Conservation (phyloP, 2,329 filamentous ascomycete species). For the Microcyclosporella mali region DNA sequence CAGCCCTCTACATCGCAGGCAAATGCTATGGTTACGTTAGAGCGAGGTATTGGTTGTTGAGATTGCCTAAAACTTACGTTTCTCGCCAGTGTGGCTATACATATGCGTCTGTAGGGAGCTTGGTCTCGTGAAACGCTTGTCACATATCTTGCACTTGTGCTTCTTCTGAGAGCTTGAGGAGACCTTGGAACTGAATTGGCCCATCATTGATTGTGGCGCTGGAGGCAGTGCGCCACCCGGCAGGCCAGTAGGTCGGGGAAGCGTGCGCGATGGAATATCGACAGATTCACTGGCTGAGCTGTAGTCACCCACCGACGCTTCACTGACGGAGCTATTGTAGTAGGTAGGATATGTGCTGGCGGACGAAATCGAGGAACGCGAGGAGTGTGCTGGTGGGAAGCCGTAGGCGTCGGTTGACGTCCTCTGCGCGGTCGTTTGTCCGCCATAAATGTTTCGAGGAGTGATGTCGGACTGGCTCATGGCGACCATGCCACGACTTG, state of each 20-base stretch:
- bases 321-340: slow-evolving; percentile 73
- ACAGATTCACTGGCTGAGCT: slow-evolving; percentile 84
- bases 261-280: slow-evolving; percentile 73
- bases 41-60: slow-evolving; percentile 5
- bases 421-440: slow-evolving; percentile 51
- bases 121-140: slow-evolving; percentile 92
- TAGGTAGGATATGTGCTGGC: slow-evolving; percentile 74
- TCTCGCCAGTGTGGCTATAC: slow-evolving; percentile 97
- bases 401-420: slow-evolving; percentile 82
- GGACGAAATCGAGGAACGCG: slow-evolving; percentile 83
- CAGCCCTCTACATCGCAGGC: slow-evolving; percentile 92
- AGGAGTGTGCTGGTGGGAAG: slow-evolving; percentile 78
- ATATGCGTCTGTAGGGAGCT: slow-evolving; percentile 95
- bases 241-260: slow-evolving; percentile 69
- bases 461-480: slow-evolving; percentile 83
- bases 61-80: slow-evolving; percentile 63
- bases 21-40: slow-evolving; percentile 59
- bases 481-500: slow-evolving; percentile 87
- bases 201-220: slow-evolving; percentile 95
- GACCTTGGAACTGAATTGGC: slow-evolving; percentile 94
- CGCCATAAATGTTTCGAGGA: slow-evolving; percentile 80
- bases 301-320: slow-evolving; percentile 84
- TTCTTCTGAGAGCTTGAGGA: slow-evolving; percentile 97
- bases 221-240: slow-evolving; percentile 62
- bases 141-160: slow-evolving; percentile 98